Percentiles rank a stretch among this genome's conserved stretches.
Conservation (phyloP, 1,284 basidiomycete genomes). For the Ganoderma boninense region DNA sequence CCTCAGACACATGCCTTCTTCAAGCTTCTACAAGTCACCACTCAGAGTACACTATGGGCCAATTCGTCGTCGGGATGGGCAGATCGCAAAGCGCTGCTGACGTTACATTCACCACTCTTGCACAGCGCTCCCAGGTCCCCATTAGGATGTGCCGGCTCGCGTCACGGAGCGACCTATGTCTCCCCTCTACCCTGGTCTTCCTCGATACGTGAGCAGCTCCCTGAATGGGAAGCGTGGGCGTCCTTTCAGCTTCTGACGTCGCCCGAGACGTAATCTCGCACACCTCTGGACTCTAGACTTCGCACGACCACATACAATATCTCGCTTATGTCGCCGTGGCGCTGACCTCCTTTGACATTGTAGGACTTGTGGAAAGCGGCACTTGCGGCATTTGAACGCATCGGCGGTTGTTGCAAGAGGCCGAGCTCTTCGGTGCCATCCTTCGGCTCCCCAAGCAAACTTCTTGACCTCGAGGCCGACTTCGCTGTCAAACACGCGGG, state of each 20-base stretch:
- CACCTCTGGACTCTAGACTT: conserved; percentile 39
- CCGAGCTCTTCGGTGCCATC: not conserved
- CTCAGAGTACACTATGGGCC: not conserved
- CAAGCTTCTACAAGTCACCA: too few relatives aligned
- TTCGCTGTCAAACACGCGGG: not conserved
- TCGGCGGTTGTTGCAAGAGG: not conserved
- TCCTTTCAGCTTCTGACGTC: not conserved
- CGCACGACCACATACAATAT: too few relatives aligned
- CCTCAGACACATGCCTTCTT: too few relatives aligned
- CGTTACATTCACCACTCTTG: too few relatives aligned
- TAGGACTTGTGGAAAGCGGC: conserved; percentile 29
- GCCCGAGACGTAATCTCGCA: conserved; percentile 16
- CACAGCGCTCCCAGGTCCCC: too few relatives aligned
- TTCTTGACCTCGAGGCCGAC: not conserved
- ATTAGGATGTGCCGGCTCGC: not conserved
- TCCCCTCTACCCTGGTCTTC: conserved; percentile 26
- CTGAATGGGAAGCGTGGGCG: conserved; percentile 1
- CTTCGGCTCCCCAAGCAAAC: not conserved
- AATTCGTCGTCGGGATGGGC: not conserved
- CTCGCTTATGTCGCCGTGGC: conserved; percentile 39
- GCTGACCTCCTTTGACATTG: conserved; percentile 36
- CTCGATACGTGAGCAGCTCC: not conserved
- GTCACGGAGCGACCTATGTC: not conserved
- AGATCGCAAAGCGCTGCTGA: too few relatives aligned
- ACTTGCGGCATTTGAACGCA: not conserved